Conservation (phyloP, 1,284 basidiomycete species). For the Ceratobasidium sp. region DNA sequence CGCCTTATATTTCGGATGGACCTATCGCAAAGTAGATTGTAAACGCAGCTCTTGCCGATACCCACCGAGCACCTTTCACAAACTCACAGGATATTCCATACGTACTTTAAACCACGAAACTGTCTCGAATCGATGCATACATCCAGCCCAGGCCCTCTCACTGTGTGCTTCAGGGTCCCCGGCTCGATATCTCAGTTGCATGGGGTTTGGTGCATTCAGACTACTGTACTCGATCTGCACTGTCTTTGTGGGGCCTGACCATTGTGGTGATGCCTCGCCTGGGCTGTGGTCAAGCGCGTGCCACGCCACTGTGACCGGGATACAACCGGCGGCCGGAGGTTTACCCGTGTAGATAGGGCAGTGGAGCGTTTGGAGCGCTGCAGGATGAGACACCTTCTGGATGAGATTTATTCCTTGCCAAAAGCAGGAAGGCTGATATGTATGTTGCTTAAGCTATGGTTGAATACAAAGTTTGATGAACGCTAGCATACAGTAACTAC, state of each 20-base stretch:
- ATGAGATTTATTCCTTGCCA: background rate
- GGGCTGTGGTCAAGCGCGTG: background rate
- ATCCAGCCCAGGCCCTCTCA: background rate
- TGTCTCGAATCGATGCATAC: constrained; percentile 5
- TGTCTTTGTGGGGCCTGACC: background rate
- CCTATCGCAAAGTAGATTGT: background rate
- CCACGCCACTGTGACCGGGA: background rate
- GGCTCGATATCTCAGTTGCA: background rate
- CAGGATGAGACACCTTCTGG: constrained; percentile 4
- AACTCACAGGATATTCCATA: background rate
- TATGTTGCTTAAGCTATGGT: background rate
- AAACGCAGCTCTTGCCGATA: background rate
- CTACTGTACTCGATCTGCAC: background rate
- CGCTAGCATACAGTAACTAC: background rate
- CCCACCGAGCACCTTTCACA: background rate
- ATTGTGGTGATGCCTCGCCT: background rate
- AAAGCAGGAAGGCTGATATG: background rate
- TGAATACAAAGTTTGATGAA: constrained; percentile 1
- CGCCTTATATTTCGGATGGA: background rate
- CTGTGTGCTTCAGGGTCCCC: background rate
- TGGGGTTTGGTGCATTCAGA: background rate
- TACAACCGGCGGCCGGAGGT: background rate
- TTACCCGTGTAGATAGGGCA: background rate
- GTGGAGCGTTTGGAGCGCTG: background rate
- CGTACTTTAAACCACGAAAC: background rate